Base-by-base conservation (phyloP, 768 basidiomycete genomes). In the Hortiboletus campestris region DNA sequence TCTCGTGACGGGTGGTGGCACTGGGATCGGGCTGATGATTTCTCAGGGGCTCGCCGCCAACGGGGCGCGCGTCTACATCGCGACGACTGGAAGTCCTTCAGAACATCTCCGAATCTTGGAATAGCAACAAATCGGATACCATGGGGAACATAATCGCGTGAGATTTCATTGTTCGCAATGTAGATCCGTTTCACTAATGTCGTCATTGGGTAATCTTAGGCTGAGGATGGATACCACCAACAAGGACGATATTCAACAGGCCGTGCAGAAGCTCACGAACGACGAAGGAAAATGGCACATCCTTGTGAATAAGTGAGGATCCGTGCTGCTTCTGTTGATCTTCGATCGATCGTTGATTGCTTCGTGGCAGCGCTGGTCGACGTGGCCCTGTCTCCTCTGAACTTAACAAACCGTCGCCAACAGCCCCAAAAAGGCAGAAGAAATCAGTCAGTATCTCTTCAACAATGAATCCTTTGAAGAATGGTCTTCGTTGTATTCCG, bases 21-120 rank as follows among this genome's bases (percentile, higher is more conserved):
- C 76, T 3, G 79, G 80, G 20, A 83, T 82, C 48, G 82, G 82
- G 32, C 68, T 85, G 55, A 84, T 85, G 81, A 90, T 90, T 53
- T 75, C 88, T 10, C 76, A 78, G 50, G 89, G 88, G 6, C 78
- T 92, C 13, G 90, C 89, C 16, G 78, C 84, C 29, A 87, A 85
- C 62, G 89, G 90, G 1, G 89, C 90, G 14, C 87, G 83, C 60
- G 89, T 91, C 16, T 93, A 92, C 64, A 88, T 92, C 62, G 17
- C 76, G 90, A 38, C 80, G 91, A 44, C 69, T 78, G 45, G 81
- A 85, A 6, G 83, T 88, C 3, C 77, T 93, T 20, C 77, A 87
- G 63, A 80, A 76, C 58, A 76, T 80, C 16, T 74, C 78, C n/a
- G 72, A 76, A 43, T 73, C 73, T 11, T 83, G 81, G 78, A 75